Conservation (phyloP, 2,329 filamentous ascomycete genomes). For the Arthrobotrys iridis region DNA sequence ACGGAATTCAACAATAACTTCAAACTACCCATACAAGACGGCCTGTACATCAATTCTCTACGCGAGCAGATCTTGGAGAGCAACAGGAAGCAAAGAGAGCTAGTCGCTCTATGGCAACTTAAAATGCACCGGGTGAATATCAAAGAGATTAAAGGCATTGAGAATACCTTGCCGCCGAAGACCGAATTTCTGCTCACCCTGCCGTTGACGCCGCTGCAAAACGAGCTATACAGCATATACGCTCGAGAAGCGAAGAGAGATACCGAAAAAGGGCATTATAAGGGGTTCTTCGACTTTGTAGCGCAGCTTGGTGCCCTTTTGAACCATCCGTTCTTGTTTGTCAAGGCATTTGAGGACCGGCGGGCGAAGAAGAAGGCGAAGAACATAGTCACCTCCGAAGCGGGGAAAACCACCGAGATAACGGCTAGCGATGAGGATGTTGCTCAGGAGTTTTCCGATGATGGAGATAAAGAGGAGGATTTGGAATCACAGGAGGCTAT, state of each 20-base stretch:
- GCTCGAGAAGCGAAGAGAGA: conserved; percentile 11
- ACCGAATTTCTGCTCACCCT: conserved; percentile 83
- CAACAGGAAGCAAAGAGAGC: conserved; percentile 73
- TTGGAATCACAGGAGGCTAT: conserved; percentile 6
- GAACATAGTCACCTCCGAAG: not conserved
- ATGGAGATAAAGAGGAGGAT: conserved; percentile 46
- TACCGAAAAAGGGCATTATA: not conserved
- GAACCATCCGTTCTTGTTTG: conserved; percentile 34
- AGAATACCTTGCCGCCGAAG: conserved; percentile 75
- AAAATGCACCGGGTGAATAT: conserved; percentile 79
- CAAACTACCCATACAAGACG: conserved; percentile 76
- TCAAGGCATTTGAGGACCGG: conserved; percentile 1
- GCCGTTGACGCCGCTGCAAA: conserved; percentile 74
- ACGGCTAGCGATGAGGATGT: not conserved
- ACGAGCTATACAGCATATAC: conserved; percentile 67
- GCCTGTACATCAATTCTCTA: conserved; percentile 74
- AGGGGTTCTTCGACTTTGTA: conserved; percentile 40
- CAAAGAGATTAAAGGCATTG: conserved; percentile 67
- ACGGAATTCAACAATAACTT: conserved; percentile 77
- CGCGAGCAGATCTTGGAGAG: conserved; percentile 68
- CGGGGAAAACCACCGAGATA: not conserved
- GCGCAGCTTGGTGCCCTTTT: conserved; percentile 21
- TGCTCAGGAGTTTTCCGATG: conserved; percentile 35
- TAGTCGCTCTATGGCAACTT: conserved; percentile 78
- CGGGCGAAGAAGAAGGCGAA: not conserved